Evolutionary conservation across 2,329 filamentous ascomycete species (phyloP).

Genomic region (Hypoxylon sp.): DNA sequence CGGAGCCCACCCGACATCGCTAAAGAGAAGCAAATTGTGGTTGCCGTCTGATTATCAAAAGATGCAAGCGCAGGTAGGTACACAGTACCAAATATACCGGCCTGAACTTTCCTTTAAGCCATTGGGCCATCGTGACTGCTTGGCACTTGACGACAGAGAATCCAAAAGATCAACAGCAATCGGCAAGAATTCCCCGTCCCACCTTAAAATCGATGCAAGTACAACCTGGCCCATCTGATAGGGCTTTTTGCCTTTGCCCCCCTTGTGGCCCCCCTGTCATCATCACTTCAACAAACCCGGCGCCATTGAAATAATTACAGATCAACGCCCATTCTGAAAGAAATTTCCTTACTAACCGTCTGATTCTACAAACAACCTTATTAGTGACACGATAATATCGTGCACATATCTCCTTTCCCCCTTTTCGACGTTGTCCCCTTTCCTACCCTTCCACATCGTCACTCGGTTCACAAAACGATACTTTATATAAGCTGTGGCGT

Average conservation of each 20-base stretch:
- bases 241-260: slow-evolving; percentile 36
- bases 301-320: slow-evolving; percentile 40
- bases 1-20: slow-evolving; percentile 22
- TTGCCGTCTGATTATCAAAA: slow-evolving; percentile 16
- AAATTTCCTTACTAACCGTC: slow-evolving; percentile 38
- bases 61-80: slow-evolving; percentile 15
- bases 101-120: slow-evolving; percentile 4
- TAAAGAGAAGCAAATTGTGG: neutral
- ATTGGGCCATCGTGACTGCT: slow-evolving; percentile 6
- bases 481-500: slow-evolving; percentile 18
- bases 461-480: neutral
- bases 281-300: slow-evolving; percentile 39
- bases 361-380: slow-evolving; percentile 14
- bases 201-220: slow-evolving; percentile 44
- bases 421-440: slow-evolving; percentile 5
- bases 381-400: slow-evolving; percentile 33
- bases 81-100: slow-evolving; percentile 13
- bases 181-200: slow-evolving; percentile 32
- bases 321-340: slow-evolving; percentile 31
- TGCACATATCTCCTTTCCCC: slow-evolving; percentile 19
- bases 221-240: slow-evolving; percentile 49
- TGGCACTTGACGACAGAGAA: slow-evolving; percentile 13
- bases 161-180: slow-evolving; percentile 20
- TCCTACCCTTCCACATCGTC: neutral
- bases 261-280: slow-evolving; percentile 40